Base-by-base conservation (phyloP, 1,284 basidiomycete genomes). In the Rhizopogon parksii region DNA sequence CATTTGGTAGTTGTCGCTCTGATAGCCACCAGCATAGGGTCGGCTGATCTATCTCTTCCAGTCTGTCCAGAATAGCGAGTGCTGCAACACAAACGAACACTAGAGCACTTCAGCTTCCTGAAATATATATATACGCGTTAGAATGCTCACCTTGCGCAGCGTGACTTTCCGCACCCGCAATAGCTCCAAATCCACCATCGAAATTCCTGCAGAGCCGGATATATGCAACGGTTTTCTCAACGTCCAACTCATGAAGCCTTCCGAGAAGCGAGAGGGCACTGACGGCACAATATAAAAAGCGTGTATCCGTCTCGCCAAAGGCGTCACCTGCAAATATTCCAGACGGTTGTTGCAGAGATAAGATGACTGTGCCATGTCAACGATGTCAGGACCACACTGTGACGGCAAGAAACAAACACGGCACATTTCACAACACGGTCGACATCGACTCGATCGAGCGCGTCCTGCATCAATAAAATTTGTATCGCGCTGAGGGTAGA, bases 401-500 rank as follows among this genome's bases (percentile, higher is more conserved):
- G 21, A 47, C 32, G 27, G 3, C 36, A 19, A 19, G 3, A 6
- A 40, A 56, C 52, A 32, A 47, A 48, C 37, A 38, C 70, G 85
- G 59, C 56, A 93, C 95, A 97, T 57, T 81, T 68, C 12, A 85
- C 80, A 32, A 96, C 76, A 2, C 87, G 79, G 27, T 82, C 77
- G 7, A 79, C 60, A 62, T 95, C 78, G 2, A 95, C 59, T 39
- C 78, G 74, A 57, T 90, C 80, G 27, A 94, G 65, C 0, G 93
- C 88, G 56, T 93, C 83, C 58, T 94, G 90, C 53, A 86, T 95
- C 40, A 86, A 71, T 25, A 99, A 74, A 47, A 99, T 90, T 67
- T 99, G 96, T 12, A 99, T 86, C 0, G 89, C 96, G 51, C 90
- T 93, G 9, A 95, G 72, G 0, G 95, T 97, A 5, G 90, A 77